These are phyloP conservation scores for Meyerozyma athensensis DNA, from an alignment of 1,139 yeast genomes.

Conservation along the genomic window DNA sequence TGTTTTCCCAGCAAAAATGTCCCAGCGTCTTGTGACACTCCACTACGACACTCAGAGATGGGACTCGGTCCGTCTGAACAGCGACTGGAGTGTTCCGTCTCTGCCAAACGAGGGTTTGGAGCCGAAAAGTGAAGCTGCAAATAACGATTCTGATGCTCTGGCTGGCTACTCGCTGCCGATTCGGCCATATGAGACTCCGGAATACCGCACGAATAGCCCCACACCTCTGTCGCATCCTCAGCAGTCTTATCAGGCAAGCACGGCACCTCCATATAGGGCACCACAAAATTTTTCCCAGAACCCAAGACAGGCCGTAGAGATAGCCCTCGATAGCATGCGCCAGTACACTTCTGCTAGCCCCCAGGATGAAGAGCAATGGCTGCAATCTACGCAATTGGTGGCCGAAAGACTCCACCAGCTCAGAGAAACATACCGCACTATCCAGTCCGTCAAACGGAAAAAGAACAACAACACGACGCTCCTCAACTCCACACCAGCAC, in stretches of 20 bases:
- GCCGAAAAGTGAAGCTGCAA: not conserved
- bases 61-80: not conserved
- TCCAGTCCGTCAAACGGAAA: slow-evolving; percentile 21
- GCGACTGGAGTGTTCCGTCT: not conserved
- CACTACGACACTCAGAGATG: not conserved
- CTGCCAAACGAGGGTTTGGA: not conserved
- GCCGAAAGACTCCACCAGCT: slow-evolving; percentile 27
- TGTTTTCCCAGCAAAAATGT: too few relatives aligned
- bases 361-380: slow-evolving; percentile 20
- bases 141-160: not conserved
- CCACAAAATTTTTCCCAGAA: too few relatives aligned
- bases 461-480: slow-evolving; percentile 8
- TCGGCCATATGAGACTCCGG: not conserved
- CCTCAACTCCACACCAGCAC: slow-evolving; percentile 6
- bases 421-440: slow-evolving; percentile 26
- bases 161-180: not conserved
- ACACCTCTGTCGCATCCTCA: too few relatives aligned
- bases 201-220: too few relatives aligned
- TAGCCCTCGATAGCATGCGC: not conserved
- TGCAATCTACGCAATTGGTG: slow-evolving; percentile 20
- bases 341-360: not conserved
- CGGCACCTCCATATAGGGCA: too few relatives aligned
- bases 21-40: not conserved
- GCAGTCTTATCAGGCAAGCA: too few relatives aligned
- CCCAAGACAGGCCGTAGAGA: not conserved